Evolutionary conservation across 2,329 filamentous ascomycete species (phyloP), one percentile per base, ranked within the genome.

Genomic region (Spiromastix sp.): DNA sequence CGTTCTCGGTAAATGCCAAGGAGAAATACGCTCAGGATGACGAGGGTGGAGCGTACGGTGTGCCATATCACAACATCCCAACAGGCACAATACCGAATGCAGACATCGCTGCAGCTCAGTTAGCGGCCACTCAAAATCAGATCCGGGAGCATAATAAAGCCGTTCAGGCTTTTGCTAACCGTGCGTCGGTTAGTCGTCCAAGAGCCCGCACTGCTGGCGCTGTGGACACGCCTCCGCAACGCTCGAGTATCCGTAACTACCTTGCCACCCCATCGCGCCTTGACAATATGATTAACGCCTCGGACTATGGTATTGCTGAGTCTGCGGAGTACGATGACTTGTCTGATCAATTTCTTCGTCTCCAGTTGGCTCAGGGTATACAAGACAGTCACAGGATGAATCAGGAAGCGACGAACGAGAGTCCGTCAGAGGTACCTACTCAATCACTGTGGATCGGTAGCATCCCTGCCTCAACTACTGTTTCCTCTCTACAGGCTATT

Each of bases 1-100:
- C 91, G 2, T 96, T 95, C 59, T 98, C 91, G 1, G 91, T 98
- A 45, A 98, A 98, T 60, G 93, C 93, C 37, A 95, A 93, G 61
- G 89, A 96, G 57, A 93, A 91, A 58, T 96, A 96, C 50, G 87
- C 83, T 2, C 85, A 93, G 49, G 81, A 85, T 30, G 87, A 93
- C 34, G 81, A 86, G 17, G 81, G 86, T 41, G 79, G 84, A 11
- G n/a, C n/a, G n/a, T 85, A 82, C 41, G 57, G 78, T 72, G 61
- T 59, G 31, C 63, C 66, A 38, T 77, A 77, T 50, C 68, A 70
- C 29, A 63, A 65, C 34, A 57, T 67, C 36, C 74, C 74, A 43
- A 76, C 72, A 35, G 75, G 76, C 16, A 67, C 68, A 3, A 56
- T 77, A 42, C 74, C 77, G 7, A 66, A 66, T 11, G 69, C 71